Evolutionary conservation across 179 eudicot species (phyloP).

Genomic region (Silene vulgaris): DNA sequence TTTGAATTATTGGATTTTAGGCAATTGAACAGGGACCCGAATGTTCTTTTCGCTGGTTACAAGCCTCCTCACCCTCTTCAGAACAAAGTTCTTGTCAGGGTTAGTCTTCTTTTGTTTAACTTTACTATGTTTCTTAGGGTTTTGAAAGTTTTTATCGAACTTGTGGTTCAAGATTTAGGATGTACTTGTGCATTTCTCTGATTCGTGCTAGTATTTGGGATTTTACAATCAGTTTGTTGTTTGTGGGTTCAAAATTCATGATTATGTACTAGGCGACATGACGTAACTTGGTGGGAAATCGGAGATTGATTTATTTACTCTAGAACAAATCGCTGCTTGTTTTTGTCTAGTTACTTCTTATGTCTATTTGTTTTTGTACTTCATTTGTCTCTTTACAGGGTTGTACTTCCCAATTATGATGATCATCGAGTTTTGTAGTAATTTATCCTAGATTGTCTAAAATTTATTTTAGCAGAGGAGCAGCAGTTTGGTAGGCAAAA

Average conservation of each 20-base stretch:
- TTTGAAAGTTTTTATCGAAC: not conserved
- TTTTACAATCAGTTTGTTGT: not conserved
- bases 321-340: too few species aligned
- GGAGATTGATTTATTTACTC: too few species aligned
- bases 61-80: conserved; percentile 98
- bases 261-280: not conserved
- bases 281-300: too few species aligned
- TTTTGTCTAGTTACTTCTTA: too few species aligned
- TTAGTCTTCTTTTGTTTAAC: conserved; percentile 24
- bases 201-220: not conserved
- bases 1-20: conserved; percentile 32
- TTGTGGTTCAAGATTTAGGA: not conserved
- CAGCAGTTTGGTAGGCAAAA: too few species aligned
- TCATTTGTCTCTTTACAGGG: too few species aligned
- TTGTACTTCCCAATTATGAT: too few species aligned
- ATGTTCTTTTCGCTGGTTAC: conserved; percentile 91
- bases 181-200: not conserved
- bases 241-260: not conserved
- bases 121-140: not conserved
- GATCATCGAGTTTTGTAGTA: too few species aligned
- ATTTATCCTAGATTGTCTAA: too few species aligned
- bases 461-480: too few species aligned
- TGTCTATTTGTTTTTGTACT: too few species aligned
- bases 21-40: conserved; percentile 88
- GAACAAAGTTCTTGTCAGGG: conserved; percentile 89